A percentile compares a stretch with the other conserved stretches of the same genome.
Evolutionary conservation across 2,329 filamentous ascomycete genomes (phyloP).

Genomic region (Davidsoniella virescens): DNA sequence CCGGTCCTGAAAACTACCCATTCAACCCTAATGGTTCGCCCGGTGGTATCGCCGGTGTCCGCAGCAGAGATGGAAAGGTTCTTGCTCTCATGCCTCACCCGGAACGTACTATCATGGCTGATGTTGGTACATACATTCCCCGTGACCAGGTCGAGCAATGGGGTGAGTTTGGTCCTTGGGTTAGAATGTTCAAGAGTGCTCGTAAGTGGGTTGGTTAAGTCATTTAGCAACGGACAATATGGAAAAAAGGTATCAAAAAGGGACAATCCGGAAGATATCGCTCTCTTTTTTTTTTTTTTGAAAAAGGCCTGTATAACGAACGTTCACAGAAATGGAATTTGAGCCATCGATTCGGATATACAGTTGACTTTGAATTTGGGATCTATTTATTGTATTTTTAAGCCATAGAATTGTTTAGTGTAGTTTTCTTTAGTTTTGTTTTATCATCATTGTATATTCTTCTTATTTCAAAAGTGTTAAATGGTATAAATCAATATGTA

Average conservation of each 20-base stretch:
- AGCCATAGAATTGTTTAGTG: not conserved
- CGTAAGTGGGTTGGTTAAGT: slow-evolving; percentile 64
- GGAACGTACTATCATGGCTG: slow-evolving; percentile 71
- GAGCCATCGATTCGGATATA: too few species aligned
- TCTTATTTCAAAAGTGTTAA: not conserved
- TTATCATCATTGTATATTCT: not conserved
- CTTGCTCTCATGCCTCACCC: slow-evolving; percentile 89
- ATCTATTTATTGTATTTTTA: not conserved
- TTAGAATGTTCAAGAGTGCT: slow-evolving; percentile 72
- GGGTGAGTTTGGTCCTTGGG: slow-evolving; percentile 75
- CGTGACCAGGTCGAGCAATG: slow-evolving; percentile 41
- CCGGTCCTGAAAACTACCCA: slow-evolving; percentile 68
- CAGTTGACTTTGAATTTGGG: not conserved
- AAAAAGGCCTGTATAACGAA: not conserved
- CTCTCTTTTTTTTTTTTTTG: too few species aligned
- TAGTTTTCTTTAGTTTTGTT: not conserved
- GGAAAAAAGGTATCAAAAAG: not conserved
- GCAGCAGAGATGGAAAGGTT: slow-evolving; percentile 62
- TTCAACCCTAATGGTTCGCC: slow-evolving; percentile 78
- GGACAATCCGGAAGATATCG: not conserved
- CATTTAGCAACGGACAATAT: too few species aligned
- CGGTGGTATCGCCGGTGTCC: slow-evolving; percentile 63
- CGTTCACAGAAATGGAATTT: too few species aligned
- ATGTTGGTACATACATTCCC: slow-evolving; percentile 61
- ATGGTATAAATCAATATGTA: not conserved